Base-by-base conservation (phyloP, 1,139 yeast species). In the Suhomyces bolitotheri region DNA sequence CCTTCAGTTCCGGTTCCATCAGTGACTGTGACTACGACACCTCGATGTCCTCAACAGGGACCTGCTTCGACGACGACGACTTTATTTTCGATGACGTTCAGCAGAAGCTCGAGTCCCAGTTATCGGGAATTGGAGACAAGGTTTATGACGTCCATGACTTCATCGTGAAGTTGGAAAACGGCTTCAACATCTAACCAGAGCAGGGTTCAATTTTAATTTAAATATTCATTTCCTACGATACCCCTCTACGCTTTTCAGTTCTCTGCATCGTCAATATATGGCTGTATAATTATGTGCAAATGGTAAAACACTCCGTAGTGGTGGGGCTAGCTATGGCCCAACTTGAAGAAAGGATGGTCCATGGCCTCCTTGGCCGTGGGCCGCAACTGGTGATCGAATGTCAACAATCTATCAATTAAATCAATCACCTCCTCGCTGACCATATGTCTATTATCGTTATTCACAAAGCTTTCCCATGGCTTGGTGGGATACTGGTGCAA, bases 291-390 rank as follows among this genome's bases (percentile, higher is more conserved):
- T 29, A 22, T 17, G 21, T 21, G 26, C 26, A 22, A 29, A 8
- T 22, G 8, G 20, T 17, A n/a, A n/a, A n/a, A n/a, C n/a, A n/a
- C n/a, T n/a, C n/a, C n/a, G n/a, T n/a, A n/a, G n/a, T n/a, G n/a
- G n/a, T n/a, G n/a, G n/a, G n/a, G n/a, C n/a, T n/a, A n/a, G n/a
- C n/a, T n/a, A n/a, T n/a, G 14, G 12, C 40, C 10, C 31, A 54
- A 40, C 39, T 56, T 58, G 50, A 76, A 76, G 50, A 75, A 83
- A 14, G 74, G 70, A 63, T 82, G 89, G 16, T 58, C 70, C 78
- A 82, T 75, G 19, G 90, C 86, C 53, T 83, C 90, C 53, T 73
- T 71, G 1, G 92, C 92, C 3, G 92, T 82, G 25, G 84, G 71
- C 56, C 92, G 73, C 52, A 77, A 77, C 54, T 80, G 82, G 54